Conservation (phyloP, 805 yeast species). For the Zygosaccharomyces siamensis region DNA sequence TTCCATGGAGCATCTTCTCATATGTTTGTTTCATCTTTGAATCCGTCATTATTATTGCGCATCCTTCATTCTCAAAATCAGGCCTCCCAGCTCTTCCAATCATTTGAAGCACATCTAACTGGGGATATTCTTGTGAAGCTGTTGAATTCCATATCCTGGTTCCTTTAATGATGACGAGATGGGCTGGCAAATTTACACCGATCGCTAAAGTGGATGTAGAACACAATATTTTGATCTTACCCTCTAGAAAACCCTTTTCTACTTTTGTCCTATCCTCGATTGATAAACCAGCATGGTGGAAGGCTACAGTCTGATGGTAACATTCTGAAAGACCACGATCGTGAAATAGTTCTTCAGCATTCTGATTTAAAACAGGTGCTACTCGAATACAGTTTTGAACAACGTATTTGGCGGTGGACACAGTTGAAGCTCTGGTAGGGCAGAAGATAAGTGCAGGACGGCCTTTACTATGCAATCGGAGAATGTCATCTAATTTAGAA, state of each 20-base stretch:
- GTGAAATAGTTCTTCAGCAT: constrained; percentile 1
- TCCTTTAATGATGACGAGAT: constrained; percentile 55
- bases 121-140: constrained; percentile 48
- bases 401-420: constrained; percentile 43
- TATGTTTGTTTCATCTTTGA: constrained; percentile 35
- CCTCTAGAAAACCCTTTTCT: constrained; percentile 43
- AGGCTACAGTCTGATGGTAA: constrained; percentile 41
- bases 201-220: constrained; percentile 58
- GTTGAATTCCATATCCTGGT: constrained; percentile 54
- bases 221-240: constrained; percentile 43
- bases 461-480: constrained; percentile 36
- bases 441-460: constrained; percentile 50
- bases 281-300: constrained; percentile 56
- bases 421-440: constrained; percentile 47
- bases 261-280: constrained; percentile 43
- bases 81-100: constrained; percentile 65
- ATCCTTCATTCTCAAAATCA: constrained; percentile 46
- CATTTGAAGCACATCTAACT: constrained; percentile 56
- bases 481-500: constrained; percentile 38
- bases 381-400: constrained; percentile 15
- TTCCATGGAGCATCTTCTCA: constrained; percentile 40
- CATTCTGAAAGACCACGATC: constrained; percentile 17
- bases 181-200: constrained; percentile 60
- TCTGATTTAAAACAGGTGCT: background rate
- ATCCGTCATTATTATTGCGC: constrained; percentile 47